Base-by-base conservation (phyloP, 805 yeast genomes). In the Candida montana region DNA sequence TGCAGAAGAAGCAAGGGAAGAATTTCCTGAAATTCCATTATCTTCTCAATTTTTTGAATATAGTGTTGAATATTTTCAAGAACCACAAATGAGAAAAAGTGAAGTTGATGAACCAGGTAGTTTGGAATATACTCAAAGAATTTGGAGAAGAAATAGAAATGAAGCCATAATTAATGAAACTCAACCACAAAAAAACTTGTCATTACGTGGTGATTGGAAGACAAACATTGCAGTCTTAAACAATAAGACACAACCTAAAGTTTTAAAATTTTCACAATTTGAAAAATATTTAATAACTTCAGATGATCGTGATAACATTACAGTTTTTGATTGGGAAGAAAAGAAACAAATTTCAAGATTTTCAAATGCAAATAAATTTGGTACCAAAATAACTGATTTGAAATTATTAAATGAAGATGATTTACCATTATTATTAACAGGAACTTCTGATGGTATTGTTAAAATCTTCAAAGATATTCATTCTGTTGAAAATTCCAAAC, bases 101-200 rank as follows among this genome's bases (percentile, higher is more conserved):
- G 97, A 91, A 51, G 64, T 79, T 15, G 97, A 91, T 52, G 96
- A 89, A 59, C 93, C 95, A 0, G 98, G 98, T 0, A 86, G 96
- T 42, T 77, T 81, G 44, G 90, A 86, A 48, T 87, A 86, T 53
- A 79, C 85, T 28, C 81, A 78, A 49, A 70, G 95, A 44, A 63
- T 86, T 19, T 93, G 98, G 98, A 73, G 96, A 52, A 73, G 95
- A 48, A 84, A 83, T 54, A 71, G 98, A 51, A 93, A 93, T 57
- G 98, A 93, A 58, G 61, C 74, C 3, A 85, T 89, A 27, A 85
- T 93, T 44, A 83, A 83, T 31, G 86, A 83, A 47, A 90, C 99
- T 0, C 99, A 93, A 57, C 81, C 83, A 2, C 95, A 91, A 55
- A 91, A 91, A 61, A 83, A 79, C 35, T 55, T 87, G 52, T 85